Evolutionary conservation across 495 filamentous ascomycete genomes (phyloP).

Genomic region (Penicillium subrubescens): DNA sequence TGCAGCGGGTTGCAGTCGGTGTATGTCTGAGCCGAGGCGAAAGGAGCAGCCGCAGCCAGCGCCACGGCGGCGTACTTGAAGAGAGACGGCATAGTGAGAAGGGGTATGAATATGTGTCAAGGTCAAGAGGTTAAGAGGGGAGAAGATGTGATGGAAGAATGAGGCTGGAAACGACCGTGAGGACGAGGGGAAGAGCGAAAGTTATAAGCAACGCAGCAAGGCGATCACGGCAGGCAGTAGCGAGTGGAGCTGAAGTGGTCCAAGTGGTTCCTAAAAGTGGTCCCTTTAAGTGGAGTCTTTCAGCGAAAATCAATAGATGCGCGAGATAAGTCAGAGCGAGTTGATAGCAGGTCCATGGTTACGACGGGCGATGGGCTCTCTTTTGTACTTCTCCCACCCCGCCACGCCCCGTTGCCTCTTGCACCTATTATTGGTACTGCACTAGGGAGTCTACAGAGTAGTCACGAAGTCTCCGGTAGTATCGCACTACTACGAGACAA

Average conservation of each 20-base stretch:
- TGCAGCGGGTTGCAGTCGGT: conserved; percentile 47
- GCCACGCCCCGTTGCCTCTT: neutral
- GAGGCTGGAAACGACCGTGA: neutral
- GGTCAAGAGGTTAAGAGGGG: neutral
- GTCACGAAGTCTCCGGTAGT: neutral
- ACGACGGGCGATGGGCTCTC: conserved; percentile 3
- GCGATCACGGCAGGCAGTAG: neutral
- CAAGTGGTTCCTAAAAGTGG: neutral
- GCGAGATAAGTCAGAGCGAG: conserved; percentile 7
- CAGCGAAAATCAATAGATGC: neutral
- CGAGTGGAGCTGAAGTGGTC: conserved; percentile 6
- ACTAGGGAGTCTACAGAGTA: neutral
- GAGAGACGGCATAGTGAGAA: conserved; percentile 34
- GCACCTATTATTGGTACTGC: neutral
- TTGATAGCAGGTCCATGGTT: conserved; percentile 12
- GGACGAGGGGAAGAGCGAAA: neutral
- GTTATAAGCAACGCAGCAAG: neutral
- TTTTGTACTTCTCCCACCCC: neutral
- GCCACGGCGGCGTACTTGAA: conserved; percentile 39
- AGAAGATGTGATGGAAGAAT: neutral
- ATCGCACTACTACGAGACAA: neutral
- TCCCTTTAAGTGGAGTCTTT: neutral
- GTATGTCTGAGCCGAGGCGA: conserved; percentile 49
- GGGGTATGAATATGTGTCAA: neutral
- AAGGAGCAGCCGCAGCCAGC: conserved; percentile 39